phyloP scores from a whole-genome alignment of 176 grass and related monocot genomes.

The Oryza longistaminata region DNA sequence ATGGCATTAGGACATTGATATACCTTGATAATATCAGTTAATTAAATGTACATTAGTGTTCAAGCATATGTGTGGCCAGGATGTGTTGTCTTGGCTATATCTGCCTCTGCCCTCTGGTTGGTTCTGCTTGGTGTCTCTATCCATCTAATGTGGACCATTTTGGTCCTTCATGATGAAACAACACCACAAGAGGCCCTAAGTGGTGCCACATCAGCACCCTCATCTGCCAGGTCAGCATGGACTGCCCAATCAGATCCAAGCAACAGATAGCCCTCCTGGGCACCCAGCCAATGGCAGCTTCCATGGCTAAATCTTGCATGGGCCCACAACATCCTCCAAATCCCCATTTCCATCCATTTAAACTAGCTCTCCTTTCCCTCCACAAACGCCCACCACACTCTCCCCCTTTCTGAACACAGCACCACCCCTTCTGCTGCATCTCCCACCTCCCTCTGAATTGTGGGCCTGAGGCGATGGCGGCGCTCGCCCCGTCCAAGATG shows the following conservation, averaged over 20 bases:
- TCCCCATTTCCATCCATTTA: conserved; percentile 69
- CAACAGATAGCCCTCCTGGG: conserved; percentile 57
- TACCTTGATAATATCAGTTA: background rate
- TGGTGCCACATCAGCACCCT: conserved; percentile 46
- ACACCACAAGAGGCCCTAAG: conserved; percentile 31
- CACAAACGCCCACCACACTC: conserved; percentile 37
- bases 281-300: conserved; percentile 56
- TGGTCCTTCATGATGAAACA: conserved; percentile 1
- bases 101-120: conserved; percentile 18
- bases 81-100: conserved; percentile 17
- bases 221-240: conserved; percentile 66
- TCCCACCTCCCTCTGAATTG: conserved; percentile 11
- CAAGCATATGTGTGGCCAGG: conserved; percentile 4
- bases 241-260: conserved; percentile 54
- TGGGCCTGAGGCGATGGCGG: conserved; percentile 40
- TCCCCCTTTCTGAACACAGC: background rate
- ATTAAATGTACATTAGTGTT: background rate
- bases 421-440: background rate
- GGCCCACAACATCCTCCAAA: conserved; percentile 68
- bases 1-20: background rate
- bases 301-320: conserved; percentile 51
- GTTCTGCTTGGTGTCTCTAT: conserved; percentile 14
- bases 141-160: background rate
- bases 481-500: conserved; percentile 66
- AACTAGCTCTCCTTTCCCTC: conserved; percentile 42